Evolutionary conservation across 176 grass and related monocot genomes (phyloP).

Genomic region (Avena eriantha): DNA sequence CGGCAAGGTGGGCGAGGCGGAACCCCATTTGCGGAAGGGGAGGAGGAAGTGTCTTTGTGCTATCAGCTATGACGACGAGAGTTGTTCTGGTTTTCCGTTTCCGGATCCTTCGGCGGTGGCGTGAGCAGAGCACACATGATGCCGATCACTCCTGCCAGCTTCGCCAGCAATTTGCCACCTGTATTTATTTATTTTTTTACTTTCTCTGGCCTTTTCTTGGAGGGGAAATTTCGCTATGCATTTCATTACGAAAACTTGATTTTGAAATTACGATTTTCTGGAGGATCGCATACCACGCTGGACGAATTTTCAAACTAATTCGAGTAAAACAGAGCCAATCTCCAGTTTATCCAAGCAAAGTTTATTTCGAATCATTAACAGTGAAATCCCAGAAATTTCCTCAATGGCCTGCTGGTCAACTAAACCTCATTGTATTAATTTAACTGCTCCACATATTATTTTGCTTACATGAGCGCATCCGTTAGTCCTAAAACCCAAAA

Average conservation of each 20-base stretch:
- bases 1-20: conserved; percentile 54
- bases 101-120: conserved; percentile 31
- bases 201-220: background rate
- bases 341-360: background rate
- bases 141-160: background rate
- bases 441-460: conserved; percentile 39
- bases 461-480: conserved; percentile 28
- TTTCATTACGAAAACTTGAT: no score
- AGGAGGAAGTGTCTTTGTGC: background rate
- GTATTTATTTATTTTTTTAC: background rate
- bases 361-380: background rate
- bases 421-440: conserved; percentile 1
- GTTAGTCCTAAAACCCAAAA: conserved; percentile 42
- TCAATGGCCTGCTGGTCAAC: background rate
- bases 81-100: conserved; percentile 8
- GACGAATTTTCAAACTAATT: background rate
- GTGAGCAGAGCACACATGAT: background rate
- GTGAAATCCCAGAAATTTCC: background rate
- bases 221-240: background rate
- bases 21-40: conserved; percentile 59
- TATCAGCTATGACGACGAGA: background rate
- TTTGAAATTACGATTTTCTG: background rate
- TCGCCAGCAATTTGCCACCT: conserved; percentile 5
- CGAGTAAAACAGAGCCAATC: background rate
- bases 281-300: background rate